Evolutionary conservation across 164 flowering plant genomes (phyloP), one percentile per base, ranked within the genome.

Genomic region (Annona squamosa): DNA sequence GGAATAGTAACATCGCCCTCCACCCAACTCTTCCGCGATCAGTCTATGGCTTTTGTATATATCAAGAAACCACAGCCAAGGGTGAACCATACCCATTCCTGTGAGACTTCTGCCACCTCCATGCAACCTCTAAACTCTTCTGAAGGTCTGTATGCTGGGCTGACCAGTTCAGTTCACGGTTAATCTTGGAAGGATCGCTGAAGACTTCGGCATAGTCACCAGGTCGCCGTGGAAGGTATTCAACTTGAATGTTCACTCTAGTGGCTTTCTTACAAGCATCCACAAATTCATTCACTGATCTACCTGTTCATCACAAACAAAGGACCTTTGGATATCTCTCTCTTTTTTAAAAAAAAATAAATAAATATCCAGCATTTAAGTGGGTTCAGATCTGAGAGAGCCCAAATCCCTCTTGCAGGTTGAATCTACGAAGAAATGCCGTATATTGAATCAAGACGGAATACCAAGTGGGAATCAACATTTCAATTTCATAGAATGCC

Each of bases 131-230:
- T 73, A 95, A 74, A 77, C 99, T 95, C 77, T 88, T 77, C 75
- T 86, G 85, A 70, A 95, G 96, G 81, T 95, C 81, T 2, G 94
- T 91, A 82, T 87, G 67, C 65, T 80, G 71, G 2, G 99, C 99
- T 7, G 97, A 86, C 99, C 98, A 95, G 85, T 95, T 95, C 48
- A 95, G 86, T 65, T 95, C 98, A 4, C 43, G 73, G 69, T 42
- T 78, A 74, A 91, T 90, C 86, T 91, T 93, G 3, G 88, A 78
- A 4, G 99, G 98, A 72, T 95, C 91, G 48, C 97, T 93, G 76
- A 72, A 95, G 4, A 93, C 99, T 81, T 95, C 97, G 0, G 99
- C 99, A 75, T 95, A 93, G 78, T 95, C 99, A 65, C 99, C 99
- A 46, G 97, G 97, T 4, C 99, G 76, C 4, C 98, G 94, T 17